These are phyloP conservation scores for Incumbomyces delicatus DNA, from an alignment of 2,329 filamentous ascomycete species.

Conservation along the genomic window DNA sequence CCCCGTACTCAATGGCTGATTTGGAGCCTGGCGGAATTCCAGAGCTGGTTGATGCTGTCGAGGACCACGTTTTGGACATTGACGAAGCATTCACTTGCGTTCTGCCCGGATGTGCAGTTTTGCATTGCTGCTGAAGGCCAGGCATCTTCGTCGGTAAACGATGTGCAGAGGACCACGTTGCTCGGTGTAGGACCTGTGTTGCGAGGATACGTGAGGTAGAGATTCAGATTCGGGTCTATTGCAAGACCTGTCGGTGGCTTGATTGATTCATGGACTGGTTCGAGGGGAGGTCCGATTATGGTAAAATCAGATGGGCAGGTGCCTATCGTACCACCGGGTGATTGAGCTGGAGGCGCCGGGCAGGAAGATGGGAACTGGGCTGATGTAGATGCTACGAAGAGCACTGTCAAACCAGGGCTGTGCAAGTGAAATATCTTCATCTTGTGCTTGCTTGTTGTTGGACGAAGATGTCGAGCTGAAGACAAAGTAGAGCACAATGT, in stretches of 20 bases:
- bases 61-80: conserved; percentile 38
- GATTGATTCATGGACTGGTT: conserved; percentile 31
- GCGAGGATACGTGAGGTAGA: conserved; percentile 36
- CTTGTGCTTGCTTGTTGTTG: too few species aligned
- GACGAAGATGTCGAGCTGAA: too few species aligned
- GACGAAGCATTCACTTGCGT: conserved; percentile 35
- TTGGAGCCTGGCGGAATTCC: conserved; percentile 28
- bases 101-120: conserved; percentile 34
- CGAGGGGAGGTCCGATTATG: conserved; percentile 27
- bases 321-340: conserved; percentile 3
- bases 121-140: conserved; percentile 34
- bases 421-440: too few species aligned
- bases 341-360: conserved; percentile 1
- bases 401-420: too few species aligned
- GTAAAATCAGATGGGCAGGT: conserved; percentile 24
- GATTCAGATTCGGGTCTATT: conserved; percentile 27
- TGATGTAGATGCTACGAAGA: too few species aligned
- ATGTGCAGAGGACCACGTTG: conserved; percentile 31
- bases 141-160: conserved; percentile 29
- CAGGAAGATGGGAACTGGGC: conserved; percentile 8
- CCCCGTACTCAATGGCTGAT: conserved; percentile 25
- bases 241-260: conserved; percentile 31
- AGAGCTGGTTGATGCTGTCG: conserved; percentile 30
- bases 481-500: too few species aligned
- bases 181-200: conserved; percentile 28